Evolutionary conservation across 1,284 basidiomycete genomes (phyloP).

Genomic region (Ceraceosorus guamensis): DNA sequence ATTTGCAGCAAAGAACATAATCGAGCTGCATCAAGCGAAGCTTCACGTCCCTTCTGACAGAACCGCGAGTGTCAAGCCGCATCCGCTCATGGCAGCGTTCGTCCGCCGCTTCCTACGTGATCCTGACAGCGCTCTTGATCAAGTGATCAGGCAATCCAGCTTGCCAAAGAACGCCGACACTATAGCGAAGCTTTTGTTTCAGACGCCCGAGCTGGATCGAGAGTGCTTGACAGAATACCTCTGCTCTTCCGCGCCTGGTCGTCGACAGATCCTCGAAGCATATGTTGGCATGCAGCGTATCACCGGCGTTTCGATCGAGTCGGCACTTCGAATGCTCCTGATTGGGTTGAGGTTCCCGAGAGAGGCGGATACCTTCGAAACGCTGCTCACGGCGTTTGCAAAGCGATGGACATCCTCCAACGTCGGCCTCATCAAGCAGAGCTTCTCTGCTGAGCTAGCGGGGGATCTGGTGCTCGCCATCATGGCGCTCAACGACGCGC

Average conservation of each 20-base stretch:
- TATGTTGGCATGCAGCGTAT: conserved; percentile 84
- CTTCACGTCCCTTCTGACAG: conserved; percentile 23
- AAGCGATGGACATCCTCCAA: conserved; percentile 86
- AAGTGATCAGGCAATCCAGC: conserved; percentile 51
- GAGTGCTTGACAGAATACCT: conserved; percentile 76
- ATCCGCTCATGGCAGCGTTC: conserved; percentile 51
- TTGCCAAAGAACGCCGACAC: conserved; percentile 50
- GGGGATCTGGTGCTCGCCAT: conserved; percentile 67
- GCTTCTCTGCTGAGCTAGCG: conserved; percentile 48
- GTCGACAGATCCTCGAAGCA: conserved; percentile 66
- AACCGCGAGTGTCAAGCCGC: conserved; percentile 13
- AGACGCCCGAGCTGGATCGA: conserved; percentile 74
- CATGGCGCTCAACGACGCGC: conserved; percentile 67
- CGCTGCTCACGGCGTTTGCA: conserved; percentile 63
- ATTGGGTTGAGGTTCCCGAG: conserved; percentile 64
- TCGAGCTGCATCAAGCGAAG: conserved; percentile 25
- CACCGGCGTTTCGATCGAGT: conserved; percentile 72
- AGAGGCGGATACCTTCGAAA: conserved; percentile 66
- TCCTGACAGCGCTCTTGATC: conserved; percentile 50
- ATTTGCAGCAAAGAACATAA: conserved; percentile 31
- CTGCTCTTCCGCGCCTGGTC: conserved; percentile 52
- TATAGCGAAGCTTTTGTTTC: conserved; percentile 75
- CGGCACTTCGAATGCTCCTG: conserved; percentile 78
- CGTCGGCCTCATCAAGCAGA: conserved; percentile 26
- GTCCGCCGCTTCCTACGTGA: conserved; percentile 64